Base-by-base conservation (phyloP, 345 rosid species). In the Linum tenue region DNA sequence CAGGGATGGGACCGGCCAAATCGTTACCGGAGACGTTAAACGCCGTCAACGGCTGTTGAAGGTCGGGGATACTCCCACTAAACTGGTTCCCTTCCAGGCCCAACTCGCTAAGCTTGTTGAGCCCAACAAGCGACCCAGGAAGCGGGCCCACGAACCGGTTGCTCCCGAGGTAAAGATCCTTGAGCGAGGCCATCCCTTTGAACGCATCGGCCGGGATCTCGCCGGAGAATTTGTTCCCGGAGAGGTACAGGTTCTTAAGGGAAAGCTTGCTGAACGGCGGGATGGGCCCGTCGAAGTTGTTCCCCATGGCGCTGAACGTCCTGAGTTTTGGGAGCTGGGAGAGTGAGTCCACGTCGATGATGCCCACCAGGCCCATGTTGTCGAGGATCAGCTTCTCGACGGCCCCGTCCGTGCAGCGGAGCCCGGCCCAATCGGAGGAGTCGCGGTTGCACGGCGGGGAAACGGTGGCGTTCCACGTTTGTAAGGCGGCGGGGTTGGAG, bases 231-330 rank as follows among this genome's bases (percentile, higher is more conserved):
- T 14, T 15, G 67, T 92, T 92, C 37, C 73, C 64, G 1, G 97
- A 84, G 69, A 92, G 50, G 67, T 74, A 83, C 75, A 89, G 71
- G 48, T 70, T 65, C 71, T 62, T 85, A 38, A 92, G 62, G 0
- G 22, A 50, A 7, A 89, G 79, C 48, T 74, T 77, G 8, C 60
- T 70, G 12, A 92, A 56, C 2, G 67, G 76, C 1, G 97, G 94
- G 42, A 92, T 36, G 0, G 74, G 48, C 9, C 98, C 95, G 0
- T 78, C 79, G 4, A 92, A 84, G 71, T 68, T 67, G 67, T 89
- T 92, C 69, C 78, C 75, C 80, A 68, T 77, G 16, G 89, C 78
- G 73, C 97, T 87, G 1, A 89, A 53, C 3, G 87, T 74, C 44
- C 79, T 83, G 59, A 92, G 63, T 36, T 65, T 53, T 0, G 72